Evolutionary conservation across 106 monocot genomes (phyloP).

Genomic region (Acanthochlamys bracteata): DNA sequence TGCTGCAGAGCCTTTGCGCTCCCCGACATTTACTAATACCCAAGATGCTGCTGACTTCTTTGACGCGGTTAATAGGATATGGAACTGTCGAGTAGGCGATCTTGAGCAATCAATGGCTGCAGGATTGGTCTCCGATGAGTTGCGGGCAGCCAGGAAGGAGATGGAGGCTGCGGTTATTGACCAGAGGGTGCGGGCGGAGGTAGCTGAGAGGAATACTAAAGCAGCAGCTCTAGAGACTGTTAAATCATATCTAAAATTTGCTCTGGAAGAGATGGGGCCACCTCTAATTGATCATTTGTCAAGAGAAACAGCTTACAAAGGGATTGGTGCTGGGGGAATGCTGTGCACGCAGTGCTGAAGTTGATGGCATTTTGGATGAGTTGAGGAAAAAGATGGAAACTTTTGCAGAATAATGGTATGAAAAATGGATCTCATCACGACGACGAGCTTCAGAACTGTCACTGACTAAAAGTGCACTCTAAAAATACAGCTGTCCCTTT

Average conservation of each 20-base stretch:
- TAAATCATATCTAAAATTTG: conserved; percentile 9
- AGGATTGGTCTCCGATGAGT: conserved; percentile 13
- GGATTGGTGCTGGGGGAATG: background rate
- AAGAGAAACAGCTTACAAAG: background rate
- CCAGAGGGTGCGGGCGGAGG: background rate
- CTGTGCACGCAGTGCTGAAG: too few species aligned
- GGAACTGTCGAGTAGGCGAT: conserved; percentile 21
- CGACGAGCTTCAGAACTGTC: too few species aligned
- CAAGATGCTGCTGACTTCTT: conserved; percentile 10
- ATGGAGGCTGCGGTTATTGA: conserved; percentile 23
- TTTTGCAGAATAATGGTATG: too few species aligned
- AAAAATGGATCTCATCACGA: too few species aligned
- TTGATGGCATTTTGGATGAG: background rate
- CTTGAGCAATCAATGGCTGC: conserved; percentile 14
- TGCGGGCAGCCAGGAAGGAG: conserved; percentile 16
- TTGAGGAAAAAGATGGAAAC: background rate
- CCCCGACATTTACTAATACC: background rate
- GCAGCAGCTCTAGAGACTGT: conserved; percentile 14
- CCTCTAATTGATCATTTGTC: conserved; percentile 18
- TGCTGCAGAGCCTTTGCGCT: conserved; percentile 11
- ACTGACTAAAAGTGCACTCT: too few species aligned
- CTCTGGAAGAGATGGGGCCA: conserved; percentile 22
- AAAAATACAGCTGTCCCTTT: too few species aligned
- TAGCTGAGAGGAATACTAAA: conserved; percentile 7
- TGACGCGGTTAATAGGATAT: conserved; percentile 21